A percentile compares a stretch with the other conserved stretches of the same genome.
phyloP scores from a whole-genome alignment of 2,329 filamentous ascomycete species.

The Periconia macrospinosa region DNA sequence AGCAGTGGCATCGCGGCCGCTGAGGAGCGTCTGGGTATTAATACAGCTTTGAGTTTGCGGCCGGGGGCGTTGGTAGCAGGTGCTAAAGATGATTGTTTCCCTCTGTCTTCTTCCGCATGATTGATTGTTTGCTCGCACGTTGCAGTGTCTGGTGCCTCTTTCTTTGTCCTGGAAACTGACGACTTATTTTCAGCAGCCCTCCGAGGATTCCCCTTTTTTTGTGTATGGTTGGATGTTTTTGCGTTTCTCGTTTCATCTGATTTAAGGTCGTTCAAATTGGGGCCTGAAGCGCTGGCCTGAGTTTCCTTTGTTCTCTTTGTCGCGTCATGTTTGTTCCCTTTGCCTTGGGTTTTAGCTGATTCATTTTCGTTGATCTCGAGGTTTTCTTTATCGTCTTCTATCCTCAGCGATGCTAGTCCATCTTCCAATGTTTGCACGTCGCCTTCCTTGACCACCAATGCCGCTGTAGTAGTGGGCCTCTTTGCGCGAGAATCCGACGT shows the following conservation, averaged over 20 bases:
- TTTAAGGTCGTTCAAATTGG: slow-evolving; percentile 2
- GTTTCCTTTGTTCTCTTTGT: not conserved
- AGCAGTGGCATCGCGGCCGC: slow-evolving; percentile 11
- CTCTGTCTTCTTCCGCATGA: not conserved
- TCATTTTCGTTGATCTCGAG: not conserved
- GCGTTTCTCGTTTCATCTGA: slow-evolving; percentile 4
- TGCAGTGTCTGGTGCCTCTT: slow-evolving; percentile 1
- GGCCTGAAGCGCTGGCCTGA: not conserved
- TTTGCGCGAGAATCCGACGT: not conserved
- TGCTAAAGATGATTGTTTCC: not conserved
- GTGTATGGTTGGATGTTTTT: not conserved
- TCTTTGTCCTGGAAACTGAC: slow-evolving; percentile 9
- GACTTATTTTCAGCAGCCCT: slow-evolving; percentile 7
- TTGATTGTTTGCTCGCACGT: slow-evolving; percentile 4
- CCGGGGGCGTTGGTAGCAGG: slow-evolving; percentile 10
- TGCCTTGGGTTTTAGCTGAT: not conserved
- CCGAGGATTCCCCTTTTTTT: slow-evolving; percentile 5
- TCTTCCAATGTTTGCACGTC: slow-evolving; percentile 1
- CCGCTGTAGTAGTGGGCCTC: not conserved
- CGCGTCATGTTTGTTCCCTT: not conserved
- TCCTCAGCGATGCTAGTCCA: not conserved
- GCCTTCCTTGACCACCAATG: not conserved
- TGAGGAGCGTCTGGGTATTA: slow-evolving; percentile 11
- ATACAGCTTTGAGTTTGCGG: slow-evolving; percentile 13
- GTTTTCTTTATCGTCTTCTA: slow-evolving; percentile 4